phyloP scores from a whole-genome alignment of 2,329 filamentous ascomycete genomes.

The Colletotrichum orbiculare region DNA sequence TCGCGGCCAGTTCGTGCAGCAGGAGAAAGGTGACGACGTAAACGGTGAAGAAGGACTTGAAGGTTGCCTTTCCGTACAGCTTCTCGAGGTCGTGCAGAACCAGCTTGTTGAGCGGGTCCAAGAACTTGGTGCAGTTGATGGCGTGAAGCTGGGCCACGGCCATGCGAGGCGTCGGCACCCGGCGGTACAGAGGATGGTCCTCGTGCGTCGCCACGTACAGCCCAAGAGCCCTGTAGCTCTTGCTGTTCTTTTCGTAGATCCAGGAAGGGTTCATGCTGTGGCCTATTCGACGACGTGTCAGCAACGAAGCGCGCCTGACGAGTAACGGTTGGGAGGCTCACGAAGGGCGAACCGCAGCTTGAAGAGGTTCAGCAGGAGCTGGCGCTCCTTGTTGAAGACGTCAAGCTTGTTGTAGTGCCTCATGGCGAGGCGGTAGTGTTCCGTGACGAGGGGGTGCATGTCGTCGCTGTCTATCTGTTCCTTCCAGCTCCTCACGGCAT shows the following conservation, averaged over 20 bases:
- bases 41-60: slow-evolving; percentile 47
- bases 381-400: slow-evolving; percentile 41
- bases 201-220: slow-evolving; percentile 45
- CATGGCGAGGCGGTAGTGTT: slow-evolving; percentile 38
- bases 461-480: slow-evolving; percentile 18
- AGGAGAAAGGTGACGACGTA: slow-evolving; percentile 56
- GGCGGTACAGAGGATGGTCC: slow-evolving; percentile 51
- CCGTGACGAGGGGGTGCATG: slow-evolving; percentile 6
- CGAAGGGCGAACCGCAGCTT: slow-evolving; percentile 59
- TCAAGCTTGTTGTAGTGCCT: slow-evolving; percentile 35
- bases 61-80: slow-evolving; percentile 34
- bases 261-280: slow-evolving; percentile 53
- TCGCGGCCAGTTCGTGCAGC: slow-evolving; percentile 42
- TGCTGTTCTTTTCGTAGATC: slow-evolving; percentile 51
- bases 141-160: slow-evolving; percentile 58
- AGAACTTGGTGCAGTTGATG: slow-evolving; percentile 50
- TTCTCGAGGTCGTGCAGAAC: slow-evolving; percentile 50
- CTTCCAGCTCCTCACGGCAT: slow-evolving; percentile 16
- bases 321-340: slow-evolving; percentile 44
- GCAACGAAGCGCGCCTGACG: not conserved
- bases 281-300: slow-evolving; percentile 2
- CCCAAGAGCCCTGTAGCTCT: slow-evolving; percentile 48
- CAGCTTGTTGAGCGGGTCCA: slow-evolving; percentile 46
- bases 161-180: slow-evolving; percentile 56
- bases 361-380: slow-evolving; percentile 54